phyloP scores from a whole-genome alignment of 73 alveolate genomes.

The Paramecium sexaurelia region DNA sequence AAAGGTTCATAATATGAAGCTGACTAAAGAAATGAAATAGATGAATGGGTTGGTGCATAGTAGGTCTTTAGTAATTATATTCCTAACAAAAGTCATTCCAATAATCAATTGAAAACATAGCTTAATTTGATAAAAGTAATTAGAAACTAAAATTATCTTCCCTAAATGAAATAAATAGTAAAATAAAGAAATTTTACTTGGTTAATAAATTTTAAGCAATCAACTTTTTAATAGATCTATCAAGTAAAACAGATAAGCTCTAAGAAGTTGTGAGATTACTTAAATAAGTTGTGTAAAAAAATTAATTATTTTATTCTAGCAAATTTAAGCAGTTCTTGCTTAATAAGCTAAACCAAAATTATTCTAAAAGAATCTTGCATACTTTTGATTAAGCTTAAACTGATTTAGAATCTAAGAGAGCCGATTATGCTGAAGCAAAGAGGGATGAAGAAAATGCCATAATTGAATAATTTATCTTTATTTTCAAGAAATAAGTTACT shows the following conservation, averaged over 20 bases:
- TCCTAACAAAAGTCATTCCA: slow-evolving; percentile 28
- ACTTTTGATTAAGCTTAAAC: slow-evolving; percentile 34
- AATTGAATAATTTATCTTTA: slow-evolving; percentile 13
- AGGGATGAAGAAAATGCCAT: slow-evolving; percentile 58
- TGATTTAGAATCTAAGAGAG: slow-evolving; percentile 40
- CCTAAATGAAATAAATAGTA: slow-evolving; percentile 19
- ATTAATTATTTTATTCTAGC: not conserved
- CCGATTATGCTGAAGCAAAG: not conserved
- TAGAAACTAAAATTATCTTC: slow-evolving; percentile 39
- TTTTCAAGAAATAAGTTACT: slow-evolving; percentile 52
- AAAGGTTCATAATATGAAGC: slow-evolving; percentile 50
- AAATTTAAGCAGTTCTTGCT: slow-evolving; percentile 46
- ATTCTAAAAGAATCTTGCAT: slow-evolving; percentile 42
- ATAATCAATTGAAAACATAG: slow-evolving; percentile 38
- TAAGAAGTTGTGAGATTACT: slow-evolving; percentile 36
- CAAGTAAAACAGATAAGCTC: not conserved
- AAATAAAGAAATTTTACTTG: not conserved
- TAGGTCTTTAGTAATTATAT: not conserved
- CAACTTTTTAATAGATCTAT: slow-evolving; percentile 43
- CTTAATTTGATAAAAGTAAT: not conserved
- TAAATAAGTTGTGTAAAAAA: slow-evolving; percentile 29
- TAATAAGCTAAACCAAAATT: slow-evolving; percentile 47
- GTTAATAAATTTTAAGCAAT: not conserved
- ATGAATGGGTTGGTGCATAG: slow-evolving; percentile 46
- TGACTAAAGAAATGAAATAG: slow-evolving; percentile 45